Conservation (phyloP, 495 filamentous ascomycete genomes). For the Podospora pseudoanserina region DNA sequence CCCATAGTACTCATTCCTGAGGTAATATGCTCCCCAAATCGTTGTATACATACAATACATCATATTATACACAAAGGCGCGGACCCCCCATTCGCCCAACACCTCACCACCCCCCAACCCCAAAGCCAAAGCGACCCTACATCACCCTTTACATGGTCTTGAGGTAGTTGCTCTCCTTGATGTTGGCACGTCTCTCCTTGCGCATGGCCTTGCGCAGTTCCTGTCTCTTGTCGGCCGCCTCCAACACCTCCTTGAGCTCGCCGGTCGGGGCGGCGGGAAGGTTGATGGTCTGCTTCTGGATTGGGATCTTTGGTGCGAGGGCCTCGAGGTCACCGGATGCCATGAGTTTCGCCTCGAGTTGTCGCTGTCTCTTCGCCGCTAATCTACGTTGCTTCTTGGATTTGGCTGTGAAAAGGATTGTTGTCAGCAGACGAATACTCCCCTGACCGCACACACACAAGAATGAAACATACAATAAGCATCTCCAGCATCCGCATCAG, state of each 20-base stretch:
- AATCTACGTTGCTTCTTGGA: constrained; percentile 70
- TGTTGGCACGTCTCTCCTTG: constrained; percentile 67
- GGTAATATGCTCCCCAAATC: not conserved
- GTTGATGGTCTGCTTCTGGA: constrained; percentile 82
- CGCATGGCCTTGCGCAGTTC: constrained; percentile 68
- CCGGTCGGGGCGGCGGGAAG: constrained; percentile 63
- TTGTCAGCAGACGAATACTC: constrained; percentile 2
- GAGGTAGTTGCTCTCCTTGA: constrained; percentile 94
- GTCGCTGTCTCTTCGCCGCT: constrained; percentile 63
- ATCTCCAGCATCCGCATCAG: constrained; percentile 52
- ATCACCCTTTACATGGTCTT: constrained; percentile 59
- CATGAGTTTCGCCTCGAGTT: constrained; percentile 59
- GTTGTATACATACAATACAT: constrained; percentile 20
- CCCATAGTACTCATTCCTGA: not conserved
- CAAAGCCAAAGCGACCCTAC: not conserved
- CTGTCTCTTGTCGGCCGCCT: constrained; percentile 56
- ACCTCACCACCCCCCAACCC: not conserved
- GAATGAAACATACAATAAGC: constrained; percentile 66
- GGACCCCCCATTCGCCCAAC: not conserved
- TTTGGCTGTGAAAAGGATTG: constrained; percentile 53
- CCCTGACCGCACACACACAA: not conserved
- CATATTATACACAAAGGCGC: constrained; percentile 8
- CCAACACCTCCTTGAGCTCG: constrained; percentile 50
- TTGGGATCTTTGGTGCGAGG: constrained; percentile 68
- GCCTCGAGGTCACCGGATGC: constrained; percentile 61